Base-by-base conservation (phyloP, 768 basidiomycete genomes). In the Artomyces pyxidatus region DNA sequence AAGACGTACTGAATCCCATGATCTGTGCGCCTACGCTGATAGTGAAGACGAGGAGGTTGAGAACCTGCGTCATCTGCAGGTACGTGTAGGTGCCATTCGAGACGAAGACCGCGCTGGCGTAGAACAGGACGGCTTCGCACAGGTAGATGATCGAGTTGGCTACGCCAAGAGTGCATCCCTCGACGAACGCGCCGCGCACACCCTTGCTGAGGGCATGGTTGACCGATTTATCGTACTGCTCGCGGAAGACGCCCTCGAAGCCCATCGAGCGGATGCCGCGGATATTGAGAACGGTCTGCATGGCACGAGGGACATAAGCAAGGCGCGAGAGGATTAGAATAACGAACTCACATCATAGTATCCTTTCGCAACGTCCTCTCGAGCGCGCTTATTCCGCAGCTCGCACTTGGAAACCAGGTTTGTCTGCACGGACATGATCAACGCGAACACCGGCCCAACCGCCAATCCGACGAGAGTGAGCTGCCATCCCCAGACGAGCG, bases 1-100 rank as follows among this genome's bases (percentile, higher is more conserved):
- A 50, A 42, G 17, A 81, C 88, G 57, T 62, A 92, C 90, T 84
- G 68, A 96, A 96, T n/a, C 80, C 77, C 81, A 97, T 85, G 52
- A 94, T 73, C 62, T 90, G 88, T 19, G 86, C 81, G 0, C 91
- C 91, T 50, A 97, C 92, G 10, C 89, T 87, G 48, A 99, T 84
- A 6, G 88, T 83, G 70, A 98, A 98, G n/a, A 96, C 81, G 45
- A 98, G 86, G 37, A 98, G 74, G 48, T 94, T 84, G 60, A 95
- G 80, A 21, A 89, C 87, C 65, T 94, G 80, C 26, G 94, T 77
- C 86, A 96, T 89, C 59, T 83, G 82, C 51, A 86, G 75, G 63
- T 94, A 98, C 7, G 80, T 78, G 65, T 95, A 95, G 21, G 77
- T 81, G 7, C 89, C 92, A 1, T 74, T 72, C 4, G 81, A 75